Conservation (phyloP, 352 stramenopile genomes). For the Phytopythium litorale region DNA sequence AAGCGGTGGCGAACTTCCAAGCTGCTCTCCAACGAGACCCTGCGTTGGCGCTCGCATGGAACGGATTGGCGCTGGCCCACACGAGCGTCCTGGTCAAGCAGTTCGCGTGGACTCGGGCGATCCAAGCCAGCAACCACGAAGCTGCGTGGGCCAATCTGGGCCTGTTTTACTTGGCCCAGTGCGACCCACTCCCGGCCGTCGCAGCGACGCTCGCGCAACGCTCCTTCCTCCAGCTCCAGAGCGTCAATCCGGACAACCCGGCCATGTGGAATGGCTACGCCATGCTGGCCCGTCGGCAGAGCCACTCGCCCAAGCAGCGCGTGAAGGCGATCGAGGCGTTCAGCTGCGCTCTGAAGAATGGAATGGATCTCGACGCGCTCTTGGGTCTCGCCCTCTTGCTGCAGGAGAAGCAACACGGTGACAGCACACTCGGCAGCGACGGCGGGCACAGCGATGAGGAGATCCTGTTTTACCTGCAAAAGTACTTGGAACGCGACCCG, state of each 20-base stretch:
- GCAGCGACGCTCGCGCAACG: conserved; percentile 54
- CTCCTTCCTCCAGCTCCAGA: conserved; percentile 78
- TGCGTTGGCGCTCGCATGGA: conserved; percentile 62
- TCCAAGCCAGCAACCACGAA: conserved; percentile 56
- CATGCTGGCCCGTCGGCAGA: conserved; percentile 58
- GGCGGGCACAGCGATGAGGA: conserved; percentile 26
- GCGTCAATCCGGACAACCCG: conserved; percentile 74
- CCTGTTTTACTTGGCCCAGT: conserved; percentile 71
- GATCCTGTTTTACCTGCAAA: conserved; percentile 70
- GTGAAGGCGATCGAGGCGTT: conserved; percentile 68
- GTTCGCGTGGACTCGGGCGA: conserved; percentile 68
- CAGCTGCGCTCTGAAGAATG: conserved; percentile 69
- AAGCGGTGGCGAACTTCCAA: conserved; percentile 18
- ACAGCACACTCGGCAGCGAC: conserved; percentile 17
- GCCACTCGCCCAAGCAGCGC: conserved; percentile 22
- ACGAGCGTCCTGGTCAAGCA: conserved; percentile 70
- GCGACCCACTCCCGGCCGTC: conserved; percentile 16
- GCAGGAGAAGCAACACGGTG: conserved; percentile 15
- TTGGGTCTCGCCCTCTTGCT: conserved; percentile 50
- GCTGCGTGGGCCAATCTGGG: conserved; percentile 81
- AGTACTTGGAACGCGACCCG: conserved; percentile 77
- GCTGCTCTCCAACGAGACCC: conserved; percentile 33
- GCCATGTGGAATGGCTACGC: conserved; percentile 88
- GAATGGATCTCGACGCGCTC: conserved; percentile 70
- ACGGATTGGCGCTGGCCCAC: conserved; percentile 67